phyloP scores from a whole-genome alignment of 2,329 filamentous ascomycete genomes.

The Colletotrichum lindemuthianum region DNA sequence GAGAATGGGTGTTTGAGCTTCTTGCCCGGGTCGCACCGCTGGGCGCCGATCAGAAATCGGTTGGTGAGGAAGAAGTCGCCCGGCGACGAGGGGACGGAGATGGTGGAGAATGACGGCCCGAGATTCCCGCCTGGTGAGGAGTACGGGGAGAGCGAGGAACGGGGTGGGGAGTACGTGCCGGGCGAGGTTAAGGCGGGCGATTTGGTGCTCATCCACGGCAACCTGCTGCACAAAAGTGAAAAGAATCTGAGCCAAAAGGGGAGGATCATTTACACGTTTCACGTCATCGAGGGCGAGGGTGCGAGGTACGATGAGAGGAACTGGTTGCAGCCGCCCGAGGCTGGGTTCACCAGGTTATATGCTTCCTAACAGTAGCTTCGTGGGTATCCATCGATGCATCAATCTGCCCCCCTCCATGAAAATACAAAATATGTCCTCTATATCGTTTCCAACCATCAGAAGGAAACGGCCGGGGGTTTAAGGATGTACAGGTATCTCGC shows the following conservation, averaged over 20 bases:
- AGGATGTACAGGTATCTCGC: conserved; percentile 6
- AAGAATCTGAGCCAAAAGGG: conserved; percentile 87
- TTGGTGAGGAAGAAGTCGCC: conserved; percentile 77
- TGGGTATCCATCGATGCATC: conserved; percentile 34
- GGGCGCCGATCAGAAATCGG: conserved; percentile 75
- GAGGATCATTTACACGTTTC: conserved; percentile 96
- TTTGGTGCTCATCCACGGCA: conserved; percentile 94
- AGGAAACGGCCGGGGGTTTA: neutral
- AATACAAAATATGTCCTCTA: conserved; percentile 19
- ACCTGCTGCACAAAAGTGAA: conserved; percentile 95
- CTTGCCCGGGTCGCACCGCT: conserved; percentile 81
- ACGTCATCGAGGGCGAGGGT: conserved; percentile 86
- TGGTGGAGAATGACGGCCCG: conserved; percentile 74
- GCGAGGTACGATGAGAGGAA: conserved; percentile 85
- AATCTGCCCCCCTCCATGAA: conserved; percentile 14
- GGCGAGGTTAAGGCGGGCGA: conserved; percentile 92
- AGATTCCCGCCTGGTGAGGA: conserved; percentile 67
- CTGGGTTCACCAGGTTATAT: conserved; percentile 80
- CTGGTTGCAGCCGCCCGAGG: conserved; percentile 88
- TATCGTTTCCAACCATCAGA: conserved; percentile 1
- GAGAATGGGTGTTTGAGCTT: conserved; percentile 93
- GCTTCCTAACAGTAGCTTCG: conserved; percentile 38
- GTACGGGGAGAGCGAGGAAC: conserved; percentile 53
- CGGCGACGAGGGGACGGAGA: conserved; percentile 70
- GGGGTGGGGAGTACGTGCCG: conserved; percentile 71